These are phyloP conservation scores for Russula griseocarnosa DNA, from an alignment of 768 basidiomycete species.

Conservation along the genomic window DNA sequence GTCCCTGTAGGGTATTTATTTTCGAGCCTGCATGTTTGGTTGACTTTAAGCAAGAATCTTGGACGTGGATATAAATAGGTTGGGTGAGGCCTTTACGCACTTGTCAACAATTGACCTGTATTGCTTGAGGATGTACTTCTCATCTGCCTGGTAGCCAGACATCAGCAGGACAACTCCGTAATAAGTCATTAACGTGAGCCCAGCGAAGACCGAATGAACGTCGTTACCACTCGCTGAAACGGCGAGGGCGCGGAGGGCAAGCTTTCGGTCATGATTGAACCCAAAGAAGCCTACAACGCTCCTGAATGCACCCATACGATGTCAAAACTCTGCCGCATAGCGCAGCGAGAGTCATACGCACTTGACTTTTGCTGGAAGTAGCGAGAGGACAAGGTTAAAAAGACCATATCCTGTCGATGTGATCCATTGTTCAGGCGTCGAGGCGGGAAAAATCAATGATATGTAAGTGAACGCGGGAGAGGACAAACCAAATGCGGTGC, in stretches of 20 bases:
- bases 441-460: constrained; percentile 2
- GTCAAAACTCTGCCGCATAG: not conserved
- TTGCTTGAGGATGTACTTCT: constrained; percentile 55
- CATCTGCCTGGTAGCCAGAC: constrained; percentile 74
- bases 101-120: constrained; percentile 62
- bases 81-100: constrained; percentile 36
- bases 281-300: constrained; percentile 71
- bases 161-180: constrained; percentile 66
- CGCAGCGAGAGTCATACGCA: constrained; percentile 34
- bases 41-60: not conserved
- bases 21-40: constrained; percentile 42
- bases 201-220: constrained; percentile 72
- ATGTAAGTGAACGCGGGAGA: not conserved
- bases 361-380: constrained; percentile 70
- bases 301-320: constrained; percentile 38
- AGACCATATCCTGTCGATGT: constrained; percentile 38
- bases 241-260: constrained; percentile 64
- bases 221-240: constrained; percentile 64
- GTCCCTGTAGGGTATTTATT: constrained; percentile 60
- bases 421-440: not conserved
- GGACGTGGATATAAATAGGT: not conserved
- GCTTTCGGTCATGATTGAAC: constrained; percentile 64
- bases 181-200: constrained; percentile 79
- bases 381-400: constrained; percentile 76
- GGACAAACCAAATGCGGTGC: constrained; percentile 67